Evolutionary conservation across 1,284 basidiomycete genomes (phyloP).

Genomic region (Ustilago hordei): DNA sequence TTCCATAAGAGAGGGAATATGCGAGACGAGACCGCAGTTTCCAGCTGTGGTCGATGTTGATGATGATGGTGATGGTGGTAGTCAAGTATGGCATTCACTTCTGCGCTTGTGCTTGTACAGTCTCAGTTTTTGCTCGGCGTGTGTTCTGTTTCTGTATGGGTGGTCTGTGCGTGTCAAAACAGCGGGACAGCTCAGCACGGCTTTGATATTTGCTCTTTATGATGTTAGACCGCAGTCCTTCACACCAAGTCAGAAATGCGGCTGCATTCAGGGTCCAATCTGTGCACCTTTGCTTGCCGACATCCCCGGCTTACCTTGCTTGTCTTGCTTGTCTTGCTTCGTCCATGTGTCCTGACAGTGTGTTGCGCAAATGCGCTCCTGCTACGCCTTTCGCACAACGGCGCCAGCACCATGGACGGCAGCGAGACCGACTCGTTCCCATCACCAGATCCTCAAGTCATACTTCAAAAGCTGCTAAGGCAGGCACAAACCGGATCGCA

Average conservation of each 20-base stretch:
- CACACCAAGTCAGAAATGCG: neutral
- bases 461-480: slow-evolving; percentile 35
- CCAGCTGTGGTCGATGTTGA: neutral
- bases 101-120: neutral
- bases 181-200: neutral
- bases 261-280: slow-evolving; percentile 27
- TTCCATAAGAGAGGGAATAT: neutral
- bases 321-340: slow-evolving; percentile 3
- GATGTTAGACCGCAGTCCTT: neutral
- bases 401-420: slow-evolving; percentile 36
- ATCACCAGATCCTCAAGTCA: slow-evolving; percentile 19
- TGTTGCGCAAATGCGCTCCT: neutral
- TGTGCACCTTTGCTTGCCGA: neutral
- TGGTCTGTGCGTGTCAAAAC: slow-evolving; percentile 4
- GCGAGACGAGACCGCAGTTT: neutral
- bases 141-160: neutral
- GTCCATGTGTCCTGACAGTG: neutral
- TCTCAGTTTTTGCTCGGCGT: neutral
- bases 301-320: neutral
- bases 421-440: slow-evolving; percentile 2
- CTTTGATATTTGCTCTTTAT: neutral
- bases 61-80: neutral
- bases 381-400: neutral
- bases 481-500: slow-evolving; percentile 24
- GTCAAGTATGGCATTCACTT: neutral